Conservation (phyloP, 352 stramenopile genomes). For the Phytopythium litorale region DNA sequence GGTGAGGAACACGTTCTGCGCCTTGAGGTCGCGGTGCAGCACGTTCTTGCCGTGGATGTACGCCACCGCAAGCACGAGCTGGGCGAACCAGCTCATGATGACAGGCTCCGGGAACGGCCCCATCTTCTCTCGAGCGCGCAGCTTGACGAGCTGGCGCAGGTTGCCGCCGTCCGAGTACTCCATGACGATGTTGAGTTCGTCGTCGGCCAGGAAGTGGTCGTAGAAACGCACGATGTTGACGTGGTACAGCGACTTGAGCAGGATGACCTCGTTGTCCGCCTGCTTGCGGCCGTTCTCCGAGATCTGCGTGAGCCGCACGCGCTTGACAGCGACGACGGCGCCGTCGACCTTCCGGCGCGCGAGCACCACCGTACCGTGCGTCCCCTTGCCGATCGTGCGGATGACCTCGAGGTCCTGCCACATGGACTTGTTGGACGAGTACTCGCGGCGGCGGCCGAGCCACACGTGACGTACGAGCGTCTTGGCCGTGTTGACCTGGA, state of each 20-base stretch:
- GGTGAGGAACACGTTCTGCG: constrained; percentile 87
- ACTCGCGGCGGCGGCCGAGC: constrained; percentile 61
- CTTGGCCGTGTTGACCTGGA: constrained; percentile 89
- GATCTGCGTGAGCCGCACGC: constrained; percentile 73
- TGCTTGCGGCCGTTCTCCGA: constrained; percentile 84
- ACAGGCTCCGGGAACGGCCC: constrained; percentile 78
- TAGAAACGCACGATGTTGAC: constrained; percentile 90
- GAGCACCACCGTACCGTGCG: constrained; percentile 81
- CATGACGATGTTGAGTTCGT: constrained; percentile 90
- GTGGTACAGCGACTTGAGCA: constrained; percentile 88
- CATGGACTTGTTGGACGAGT: constrained; percentile 64
- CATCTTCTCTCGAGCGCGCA: constrained; percentile 74
- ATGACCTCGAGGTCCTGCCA: constrained; percentile 86
- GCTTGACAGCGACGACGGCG: constrained; percentile 83
- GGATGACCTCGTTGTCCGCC: constrained; percentile 85
- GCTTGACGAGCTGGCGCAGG: constrained; percentile 77
- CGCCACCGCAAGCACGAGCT: constrained; percentile 77
- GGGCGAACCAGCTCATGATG: constrained; percentile 87
- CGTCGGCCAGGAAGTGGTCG: constrained; percentile 83
- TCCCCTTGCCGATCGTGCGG: constrained; percentile 84
- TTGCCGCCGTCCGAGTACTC: constrained; percentile 85
- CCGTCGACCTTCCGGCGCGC: constrained; percentile 71
- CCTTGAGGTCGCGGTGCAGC: constrained; percentile 85
- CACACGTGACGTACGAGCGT: constrained; percentile 87
- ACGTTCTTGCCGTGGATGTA: constrained; percentile 91